Percentiles rank a stretch among this genome's conserved stretches.
Evolutionary conservation across 2,329 filamentous ascomycete genomes (phyloP).

Genomic region (Curvularia spicifera): DNA sequence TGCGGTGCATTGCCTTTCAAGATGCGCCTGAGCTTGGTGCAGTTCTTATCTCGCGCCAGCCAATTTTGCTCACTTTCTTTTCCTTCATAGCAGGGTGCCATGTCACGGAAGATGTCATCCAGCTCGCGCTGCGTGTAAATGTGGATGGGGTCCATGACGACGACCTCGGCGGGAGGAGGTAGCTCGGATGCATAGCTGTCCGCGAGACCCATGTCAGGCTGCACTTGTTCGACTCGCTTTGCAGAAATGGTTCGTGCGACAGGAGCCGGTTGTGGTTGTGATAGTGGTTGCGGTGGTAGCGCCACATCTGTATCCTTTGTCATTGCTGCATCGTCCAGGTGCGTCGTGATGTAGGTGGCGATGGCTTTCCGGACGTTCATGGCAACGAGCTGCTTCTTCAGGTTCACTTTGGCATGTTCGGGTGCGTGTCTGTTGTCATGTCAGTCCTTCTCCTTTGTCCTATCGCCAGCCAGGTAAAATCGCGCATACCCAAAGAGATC

Average conservation of each 20-base stretch:
- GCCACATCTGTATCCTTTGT: constrained; percentile 33
- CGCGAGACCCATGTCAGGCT: constrained; percentile 54
- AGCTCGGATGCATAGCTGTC: constrained; percentile 59
- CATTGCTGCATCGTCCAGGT: constrained; percentile 71
- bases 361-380: constrained; percentile 88
- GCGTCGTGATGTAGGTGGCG: constrained; percentile 77
- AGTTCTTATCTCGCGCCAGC: constrained; percentile 81
- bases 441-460: constrained; percentile 22
- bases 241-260: constrained; percentile 35
- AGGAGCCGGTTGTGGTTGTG: constrained; percentile 31
- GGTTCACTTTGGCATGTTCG: constrained; percentile 81
- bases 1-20: constrained; percentile 82
- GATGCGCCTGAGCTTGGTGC: constrained; percentile 76
- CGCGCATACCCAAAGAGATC: constrained; percentile 75
- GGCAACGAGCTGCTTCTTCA: constrained; percentile 83
- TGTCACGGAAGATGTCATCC: constrained; percentile 84
- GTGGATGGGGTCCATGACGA: constrained; percentile 79
- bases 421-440: constrained; percentile 69
- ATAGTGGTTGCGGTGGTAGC: constrained; percentile 20
- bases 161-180: constrained; percentile 67
- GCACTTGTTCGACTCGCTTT: constrained; percentile 45
- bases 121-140: constrained; percentile 84
- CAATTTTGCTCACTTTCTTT: constrained; percentile 91
- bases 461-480: constrained; percentile 2
- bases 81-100: constrained; percentile 83